Conservation (phyloP, 2,329 filamentous ascomycete genomes). For the Trichoderma sp. region DNA sequence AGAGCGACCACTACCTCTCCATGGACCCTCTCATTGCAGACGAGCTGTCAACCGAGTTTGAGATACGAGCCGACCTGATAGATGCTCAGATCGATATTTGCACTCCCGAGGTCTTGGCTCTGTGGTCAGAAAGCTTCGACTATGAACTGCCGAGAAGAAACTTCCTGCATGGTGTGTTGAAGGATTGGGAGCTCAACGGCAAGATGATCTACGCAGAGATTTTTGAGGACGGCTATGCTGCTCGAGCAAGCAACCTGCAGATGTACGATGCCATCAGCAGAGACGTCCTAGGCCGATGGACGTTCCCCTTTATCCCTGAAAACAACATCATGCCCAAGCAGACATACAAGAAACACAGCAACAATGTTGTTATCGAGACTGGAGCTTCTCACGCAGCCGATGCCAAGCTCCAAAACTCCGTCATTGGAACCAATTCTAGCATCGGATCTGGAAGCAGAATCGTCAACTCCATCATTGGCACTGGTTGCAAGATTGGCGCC, state of each 20-base stretch:
- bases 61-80: conserved; percentile 81
- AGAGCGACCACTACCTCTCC: conserved; percentile 62
- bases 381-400: conserved; percentile 71
- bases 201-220: conserved; percentile 96
- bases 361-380: conserved; percentile 74
- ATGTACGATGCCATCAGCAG: conserved; percentile 86
- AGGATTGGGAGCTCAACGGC: conserved; percentile 95
- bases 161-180: conserved; percentile 87
- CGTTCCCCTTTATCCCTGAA: conserved; percentile 85
- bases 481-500: conserved; percentile 80
- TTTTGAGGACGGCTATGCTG: conserved; percentile 77
- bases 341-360: conserved; percentile 67
- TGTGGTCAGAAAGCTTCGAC: conserved; percentile 98
- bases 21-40: conserved; percentile 80
- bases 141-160: conserved; percentile 87
- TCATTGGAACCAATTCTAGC: conserved; percentile 73
- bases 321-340: conserved; percentile 79
- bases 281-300: conserved; percentile 84
- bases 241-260: conserved; percentile 78
- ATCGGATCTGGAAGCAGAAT: conserved; percentile 72
- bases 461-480: conserved; percentile 75
- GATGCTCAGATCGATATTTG: conserved; percentile 97
- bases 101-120: conserved; percentile 87
- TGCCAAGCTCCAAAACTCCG: conserved; percentile 66
- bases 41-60: conserved; percentile 66